phyloP scores from a whole-genome alignment of 257 asterid genomes.

The Ligustrum vulgare region DNA sequence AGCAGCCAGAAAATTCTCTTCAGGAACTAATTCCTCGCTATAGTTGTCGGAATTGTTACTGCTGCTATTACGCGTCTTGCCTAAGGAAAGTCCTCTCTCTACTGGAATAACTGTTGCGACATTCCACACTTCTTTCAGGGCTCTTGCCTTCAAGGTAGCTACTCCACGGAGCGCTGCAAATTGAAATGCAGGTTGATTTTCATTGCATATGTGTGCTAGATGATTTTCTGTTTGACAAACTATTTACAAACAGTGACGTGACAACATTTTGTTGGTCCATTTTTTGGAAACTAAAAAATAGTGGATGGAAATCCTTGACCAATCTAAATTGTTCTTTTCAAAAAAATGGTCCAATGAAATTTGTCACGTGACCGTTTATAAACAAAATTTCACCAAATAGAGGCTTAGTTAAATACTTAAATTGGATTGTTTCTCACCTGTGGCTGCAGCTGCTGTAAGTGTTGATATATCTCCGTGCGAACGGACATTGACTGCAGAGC shows the following conservation, averaged over 20 bases:
- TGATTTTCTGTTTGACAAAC: background rate
- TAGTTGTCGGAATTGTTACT: conserved; percentile 27
- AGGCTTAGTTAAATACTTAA: no score
- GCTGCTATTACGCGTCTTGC: conserved; percentile 38
- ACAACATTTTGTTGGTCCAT: no score
- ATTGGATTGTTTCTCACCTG: conserved; percentile 43
- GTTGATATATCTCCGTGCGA: conserved; percentile 94
- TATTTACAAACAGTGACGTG: no score
- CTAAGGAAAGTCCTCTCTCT: conserved; percentile 51
- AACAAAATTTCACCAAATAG: no score
- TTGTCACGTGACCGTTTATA: no score
- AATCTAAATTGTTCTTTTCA: no score
- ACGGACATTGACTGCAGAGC: conserved; percentile 86
- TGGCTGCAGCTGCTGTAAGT: conserved; percentile 96
- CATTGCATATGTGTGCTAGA: background rate
- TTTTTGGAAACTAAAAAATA: no score
- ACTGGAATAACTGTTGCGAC: conserved; percentile 77
- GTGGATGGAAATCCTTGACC: no score
- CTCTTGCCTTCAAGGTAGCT: conserved; percentile 92
- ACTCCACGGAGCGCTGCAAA: conserved; percentile 81
- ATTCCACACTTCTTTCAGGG: conserved; percentile 91
- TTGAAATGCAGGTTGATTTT: background rate
- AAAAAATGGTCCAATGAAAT: no score
- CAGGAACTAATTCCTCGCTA: conserved; percentile 59
- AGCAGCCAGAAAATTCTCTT: conserved; percentile 80